Base-by-base conservation (phyloP, 257 asterid species). In the Echium plantagineum region DNA sequence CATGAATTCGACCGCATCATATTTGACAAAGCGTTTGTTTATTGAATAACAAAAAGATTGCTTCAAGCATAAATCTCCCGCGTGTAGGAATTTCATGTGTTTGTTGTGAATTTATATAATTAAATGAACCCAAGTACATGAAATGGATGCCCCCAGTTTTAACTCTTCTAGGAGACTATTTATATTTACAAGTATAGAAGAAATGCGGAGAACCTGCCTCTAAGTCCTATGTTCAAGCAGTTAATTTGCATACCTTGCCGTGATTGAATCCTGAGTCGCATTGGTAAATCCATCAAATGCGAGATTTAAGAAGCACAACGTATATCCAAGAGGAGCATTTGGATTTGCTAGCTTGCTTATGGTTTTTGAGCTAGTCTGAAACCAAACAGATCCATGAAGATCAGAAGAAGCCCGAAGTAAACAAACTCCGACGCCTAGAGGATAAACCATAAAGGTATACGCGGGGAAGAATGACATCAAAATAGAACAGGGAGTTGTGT, bases 211-310 rank as follows among this genome's bases (percentile, higher is more conserved):
- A n/a, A 58, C 53, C 30, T n/a, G 55, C 10, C 13, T 32, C 19
- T 18, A 30, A n/a, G 12, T n/a, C 13, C n/a, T 19, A n/a, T 15
- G 18, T 15, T n/a, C 20, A 38, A 38, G n/a, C 20, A 26, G 46
- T 20, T 15, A 21, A 9, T 17, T 28, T 54, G 51, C 51, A 51
- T 70, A 87, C 98, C 98, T 88, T 66, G 81, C 78, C 7, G 85
- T 76, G 64, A 91, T 85, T 5, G 95, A 84, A 80, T 91, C 98
- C 78, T 91, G 98, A 69, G 97, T 88, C 22, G 98, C 94, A 67
- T 91, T 91, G 70, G 98, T 91, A 83, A 91, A 91, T 63, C 98
- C 98, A 73, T 91, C 98, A 63, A 88, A 91, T 62, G 97, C 90
- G 38, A 91, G 97, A 78, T 91, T 91, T 75, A 91, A 71, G 59